These are phyloP conservation scores for Pelargonium nanum DNA, from an alignment of 345 rosid genomes.

Conservation along the genomic window DNA sequence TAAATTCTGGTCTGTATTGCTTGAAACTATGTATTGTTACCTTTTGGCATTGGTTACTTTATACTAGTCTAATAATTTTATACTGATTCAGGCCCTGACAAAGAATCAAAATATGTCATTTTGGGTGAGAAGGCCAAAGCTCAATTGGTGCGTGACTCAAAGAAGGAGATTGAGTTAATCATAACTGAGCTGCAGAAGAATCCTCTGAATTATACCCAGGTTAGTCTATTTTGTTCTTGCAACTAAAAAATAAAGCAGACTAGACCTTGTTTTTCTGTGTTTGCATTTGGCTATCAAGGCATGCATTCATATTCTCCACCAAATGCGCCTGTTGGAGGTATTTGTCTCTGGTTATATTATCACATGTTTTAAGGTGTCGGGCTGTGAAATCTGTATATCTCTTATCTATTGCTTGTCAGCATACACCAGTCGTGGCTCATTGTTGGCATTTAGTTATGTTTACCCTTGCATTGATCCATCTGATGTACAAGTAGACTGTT, in stretches of 20 bases:
- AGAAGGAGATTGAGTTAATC: constrained; percentile 45
- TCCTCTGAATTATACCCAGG: constrained; percentile 94
- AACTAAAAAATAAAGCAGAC: neutral
- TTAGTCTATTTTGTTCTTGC: constrained; percentile 13
- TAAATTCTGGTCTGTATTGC: constrained; percentile 53
- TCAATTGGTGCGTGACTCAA: constrained; percentile 77
- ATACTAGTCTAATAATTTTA: constrained; percentile 9
- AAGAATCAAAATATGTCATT: constrained; percentile 65
- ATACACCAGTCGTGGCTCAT: too few species aligned
- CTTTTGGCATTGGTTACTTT: constrained; percentile 1
- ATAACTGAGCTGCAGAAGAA: constrained; percentile 77
- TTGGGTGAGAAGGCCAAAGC: constrained; percentile 92
- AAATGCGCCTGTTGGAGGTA: neutral
- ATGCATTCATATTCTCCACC: neutral
- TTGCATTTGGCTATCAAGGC: neutral
- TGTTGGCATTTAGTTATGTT: too few species aligned
- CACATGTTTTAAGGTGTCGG: too few species aligned
- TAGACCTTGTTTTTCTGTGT: neutral
- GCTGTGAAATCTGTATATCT: too few species aligned
- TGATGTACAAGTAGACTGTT: neutral
- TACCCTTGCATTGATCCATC: too few species aligned
- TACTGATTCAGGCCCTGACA: constrained; percentile 62
- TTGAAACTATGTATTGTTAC: neutral
- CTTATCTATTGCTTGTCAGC: too few species aligned
- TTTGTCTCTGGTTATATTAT: neutral